Conservation (phyloP, 805 yeast genomes). For the Torulaspora delbrueckii region DNA sequence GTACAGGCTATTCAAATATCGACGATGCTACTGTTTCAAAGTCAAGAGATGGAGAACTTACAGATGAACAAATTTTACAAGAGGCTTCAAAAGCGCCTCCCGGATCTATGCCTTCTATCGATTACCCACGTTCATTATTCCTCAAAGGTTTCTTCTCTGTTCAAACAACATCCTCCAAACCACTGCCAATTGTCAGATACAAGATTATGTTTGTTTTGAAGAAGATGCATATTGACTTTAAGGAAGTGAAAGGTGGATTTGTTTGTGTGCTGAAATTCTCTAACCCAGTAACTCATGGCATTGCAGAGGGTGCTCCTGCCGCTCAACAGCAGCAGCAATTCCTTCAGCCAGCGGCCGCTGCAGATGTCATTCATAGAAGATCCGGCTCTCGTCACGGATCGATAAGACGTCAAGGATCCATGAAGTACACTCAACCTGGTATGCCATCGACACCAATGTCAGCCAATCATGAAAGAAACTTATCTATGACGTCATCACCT, state of each 20-base stretch:
- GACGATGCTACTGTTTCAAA: slow-evolving; percentile 3
- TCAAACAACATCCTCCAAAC: slow-evolving; percentile 90
- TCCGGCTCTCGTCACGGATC: slow-evolving; percentile 35
- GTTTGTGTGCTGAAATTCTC: slow-evolving; percentile 61
- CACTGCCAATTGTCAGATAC: slow-evolving; percentile 80
- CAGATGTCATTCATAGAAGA: slow-evolving; percentile 21
- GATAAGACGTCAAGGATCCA: slow-evolving; percentile 37
- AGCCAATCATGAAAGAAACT: slow-evolving; percentile 30
- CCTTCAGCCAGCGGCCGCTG: slow-evolving; percentile 12
- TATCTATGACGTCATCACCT: slow-evolving; percentile 29
- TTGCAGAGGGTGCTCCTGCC: slow-evolving; percentile 23
- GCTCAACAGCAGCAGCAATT: slow-evolving; percentile 10
- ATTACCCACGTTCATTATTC: slow-evolving; percentile 84
- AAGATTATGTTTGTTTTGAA: slow-evolving; percentile 74
- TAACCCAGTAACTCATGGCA: slow-evolving; percentile 34
- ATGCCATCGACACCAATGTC: slow-evolving; percentile 57
- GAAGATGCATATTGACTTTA: slow-evolving; percentile 70
- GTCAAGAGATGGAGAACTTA: slow-evolving; percentile 31
- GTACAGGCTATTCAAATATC: slow-evolving; percentile 7
- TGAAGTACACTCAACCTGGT: slow-evolving; percentile 33
- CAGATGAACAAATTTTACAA: slow-evolving; percentile 47
- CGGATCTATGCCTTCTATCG: slow-evolving; percentile 89
- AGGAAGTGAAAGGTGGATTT: slow-evolving; percentile 92
- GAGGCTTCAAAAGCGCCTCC: slow-evolving; percentile 56
- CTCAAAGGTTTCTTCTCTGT: slow-evolving; percentile 91